Conservation (phyloP, 1,139 yeast species). For the Scheffersomyces illinoinensis region DNA sequence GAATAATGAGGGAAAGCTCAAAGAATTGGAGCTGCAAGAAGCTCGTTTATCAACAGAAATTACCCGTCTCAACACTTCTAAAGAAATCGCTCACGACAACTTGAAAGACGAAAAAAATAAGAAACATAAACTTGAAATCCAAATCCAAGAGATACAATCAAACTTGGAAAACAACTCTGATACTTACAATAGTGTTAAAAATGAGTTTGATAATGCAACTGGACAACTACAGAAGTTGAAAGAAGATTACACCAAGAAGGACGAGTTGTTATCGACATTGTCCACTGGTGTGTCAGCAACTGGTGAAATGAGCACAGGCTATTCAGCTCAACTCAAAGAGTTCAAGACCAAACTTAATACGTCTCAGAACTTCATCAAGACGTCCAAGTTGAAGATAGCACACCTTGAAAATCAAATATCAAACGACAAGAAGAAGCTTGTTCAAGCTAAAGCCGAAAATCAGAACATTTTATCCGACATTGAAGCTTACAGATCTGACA, state of each 20-base stretch:
- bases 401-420: slow-evolving; percentile 57
- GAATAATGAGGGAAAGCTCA: slow-evolving; percentile 61
- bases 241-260: slow-evolving; percentile 58
- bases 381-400: slow-evolving; percentile 57
- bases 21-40: slow-evolving; percentile 61
- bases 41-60: slow-evolving; percentile 61
- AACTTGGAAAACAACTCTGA: slow-evolving; percentile 32
- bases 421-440: slow-evolving; percentile 53
- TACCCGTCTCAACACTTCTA: slow-evolving; percentile 66
- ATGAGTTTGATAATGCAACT: slow-evolving; percentile 45
- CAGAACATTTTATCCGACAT: slow-evolving; percentile 44
- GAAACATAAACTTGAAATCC: slow-evolving; percentile 15
- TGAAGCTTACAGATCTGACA: slow-evolving; percentile 39
- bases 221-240: slow-evolving; percentile 45
- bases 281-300: slow-evolving; percentile 89
- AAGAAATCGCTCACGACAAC: slow-evolving; percentile 58
- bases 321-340: slow-evolving; percentile 68
- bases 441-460: slow-evolving; percentile 57
- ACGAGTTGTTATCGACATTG: slow-evolving; percentile 78
- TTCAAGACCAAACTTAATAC: slow-evolving; percentile 60
- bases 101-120: slow-evolving; percentile 46
- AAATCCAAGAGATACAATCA: slow-evolving; percentile 16
- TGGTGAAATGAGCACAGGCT: slow-evolving; percentile 71
- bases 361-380: slow-evolving; percentile 58
- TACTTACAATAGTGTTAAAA: slow-evolving; percentile 27